phyloP scores from a whole-genome alignment of 306 rosid species.

The Dalbergia cochinchinensis region DNA sequence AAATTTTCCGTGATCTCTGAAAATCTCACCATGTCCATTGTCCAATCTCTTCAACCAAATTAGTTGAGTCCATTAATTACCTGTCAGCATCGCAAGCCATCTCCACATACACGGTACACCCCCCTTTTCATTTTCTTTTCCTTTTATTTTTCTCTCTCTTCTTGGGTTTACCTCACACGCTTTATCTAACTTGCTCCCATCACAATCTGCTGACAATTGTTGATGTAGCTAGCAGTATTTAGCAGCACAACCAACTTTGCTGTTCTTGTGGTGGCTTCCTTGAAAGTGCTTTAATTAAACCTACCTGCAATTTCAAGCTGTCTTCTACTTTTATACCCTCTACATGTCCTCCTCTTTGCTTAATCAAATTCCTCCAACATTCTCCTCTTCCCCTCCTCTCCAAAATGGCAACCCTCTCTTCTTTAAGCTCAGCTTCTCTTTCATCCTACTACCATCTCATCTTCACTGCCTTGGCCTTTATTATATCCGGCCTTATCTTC shows the following conservation, averaged over 20 bases:
- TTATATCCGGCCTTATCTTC: slow-evolving; percentile 63
- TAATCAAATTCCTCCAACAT: background rate
- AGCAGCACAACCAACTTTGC: slow-evolving; percentile 40
- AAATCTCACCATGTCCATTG: background rate
- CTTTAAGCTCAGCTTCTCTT: slow-evolving; percentile 44
- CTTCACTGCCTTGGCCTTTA: slow-evolving; percentile 63
- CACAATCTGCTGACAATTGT: background rate
- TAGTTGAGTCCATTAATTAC: slow-evolving; percentile 55
- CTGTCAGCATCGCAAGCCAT: slow-evolving; percentile 28
- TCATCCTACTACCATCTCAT: slow-evolving; percentile 56
- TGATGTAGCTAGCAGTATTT: background rate
- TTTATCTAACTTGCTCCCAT: background rate
- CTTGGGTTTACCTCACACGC: background rate
- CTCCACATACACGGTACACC: too few species aligned
- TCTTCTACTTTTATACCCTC: slow-evolving; percentile 54
- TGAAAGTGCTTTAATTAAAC: slow-evolving; percentile 53
- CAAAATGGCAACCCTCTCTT: slow-evolving; percentile 53
- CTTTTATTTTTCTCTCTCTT: too few species aligned
- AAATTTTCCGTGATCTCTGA: background rate
- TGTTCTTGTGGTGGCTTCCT: slow-evolving; percentile 3
- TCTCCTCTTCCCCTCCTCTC: background rate
- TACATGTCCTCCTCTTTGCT: background rate
- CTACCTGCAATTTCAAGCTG: slow-evolving; percentile 79
- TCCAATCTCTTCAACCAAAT: slow-evolving; percentile 17
- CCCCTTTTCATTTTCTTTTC: too few species aligned